Base-by-base conservation (phyloP, 345 rosid genomes). In the Brassica rapa region DNA sequence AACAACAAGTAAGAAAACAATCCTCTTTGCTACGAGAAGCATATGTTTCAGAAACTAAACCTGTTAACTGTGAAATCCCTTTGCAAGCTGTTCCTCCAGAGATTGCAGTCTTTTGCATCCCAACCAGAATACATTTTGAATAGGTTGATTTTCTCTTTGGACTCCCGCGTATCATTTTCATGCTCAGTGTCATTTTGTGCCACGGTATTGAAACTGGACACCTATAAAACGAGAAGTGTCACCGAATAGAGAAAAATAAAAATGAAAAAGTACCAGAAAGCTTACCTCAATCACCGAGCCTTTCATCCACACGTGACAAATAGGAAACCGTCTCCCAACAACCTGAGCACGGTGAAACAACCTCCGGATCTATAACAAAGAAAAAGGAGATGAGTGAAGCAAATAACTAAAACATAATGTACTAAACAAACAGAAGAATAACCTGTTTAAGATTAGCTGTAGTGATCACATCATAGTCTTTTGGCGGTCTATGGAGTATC, bases 11-110 rank as follows among this genome's bases (percentile, higher is more conserved):
- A 55, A 49, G n/a, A 49, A 16, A 66, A 51, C 15, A 46, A 19
- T 29, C 29, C 35, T 8, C 37, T 57, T 35, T 27, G 10, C 37
- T 32, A 67, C 49, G 23, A 59, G 32, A 8, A 61, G 53, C 19
- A 49, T 10, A 29, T 61, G 35, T 16, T 25, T 66, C 49, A 73
- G 68, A 80, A 77, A 67, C 57, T 66, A 70, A 62, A 86, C 99
- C 99, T 89, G 83, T 95, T 95, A 70, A 95, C 59, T n/a, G 99
- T 95, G 87, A 95, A 95, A 71, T 95, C 99, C 29, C 99, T 85
- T 29, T 76, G 84, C 84, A 88, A 82, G 77, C 97, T 89, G 82
- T 95, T 84, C 84, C 80, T 88, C 98, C 99, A 95, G 59, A 78
- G 91, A 32, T 79, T 74, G 56, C 84, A 75, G 76, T 95, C 98